phyloP scores from a whole-genome alignment of 1,284 basidiomycete species.

The Sanghuangporus sanghuang region DNA sequence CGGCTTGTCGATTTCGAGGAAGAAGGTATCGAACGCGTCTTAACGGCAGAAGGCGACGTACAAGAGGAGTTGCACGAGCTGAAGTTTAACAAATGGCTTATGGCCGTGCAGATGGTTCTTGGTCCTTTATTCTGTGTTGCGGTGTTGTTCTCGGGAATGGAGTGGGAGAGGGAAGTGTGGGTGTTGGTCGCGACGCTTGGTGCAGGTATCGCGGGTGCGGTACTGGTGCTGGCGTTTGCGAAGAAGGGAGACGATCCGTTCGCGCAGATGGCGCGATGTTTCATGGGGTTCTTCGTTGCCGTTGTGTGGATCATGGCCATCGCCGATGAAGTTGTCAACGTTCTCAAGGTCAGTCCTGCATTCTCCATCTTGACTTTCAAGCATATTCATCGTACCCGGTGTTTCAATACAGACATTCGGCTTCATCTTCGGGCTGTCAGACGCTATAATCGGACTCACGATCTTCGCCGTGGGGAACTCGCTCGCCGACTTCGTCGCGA shows the following conservation, averaged over 20 bases:
- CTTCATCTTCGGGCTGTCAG: conserved; percentile 90
- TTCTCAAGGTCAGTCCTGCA: conserved; percentile 60
- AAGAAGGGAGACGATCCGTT: conserved; percentile 54
- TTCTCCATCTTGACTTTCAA: neutral
- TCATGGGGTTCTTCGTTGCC: conserved; percentile 83
- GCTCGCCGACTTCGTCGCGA: conserved; percentile 93
- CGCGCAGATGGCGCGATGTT: conserved; percentile 72
- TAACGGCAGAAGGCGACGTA: conserved; percentile 62
- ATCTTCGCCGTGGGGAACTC: conserved; percentile 97
- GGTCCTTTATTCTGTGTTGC: conserved; percentile 75
- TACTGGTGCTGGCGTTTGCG: conserved; percentile 58
- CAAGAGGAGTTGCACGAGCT: conserved; percentile 59
- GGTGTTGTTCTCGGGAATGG: conserved; percentile 65
- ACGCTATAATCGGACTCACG: conserved; percentile 94
- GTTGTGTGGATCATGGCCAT: conserved; percentile 96
- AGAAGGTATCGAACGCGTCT: conserved; percentile 57
- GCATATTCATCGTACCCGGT: neutral
- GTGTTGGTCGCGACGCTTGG: conserved; percentile 51
- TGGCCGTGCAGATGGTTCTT: conserved; percentile 72
- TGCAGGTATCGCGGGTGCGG: conserved; percentile 49
- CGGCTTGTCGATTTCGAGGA: conserved; percentile 63
- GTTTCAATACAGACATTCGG: conserved; percentile 70
- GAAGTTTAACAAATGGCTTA: conserved; percentile 76
- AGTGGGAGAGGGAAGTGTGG: conserved; percentile 41
- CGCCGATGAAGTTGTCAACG: conserved; percentile 88